Percentiles rank a stretch among this genome's conserved stretches.
Conservation (phyloP, 441 rosid genomes). For the Populus hybrid region DNA sequence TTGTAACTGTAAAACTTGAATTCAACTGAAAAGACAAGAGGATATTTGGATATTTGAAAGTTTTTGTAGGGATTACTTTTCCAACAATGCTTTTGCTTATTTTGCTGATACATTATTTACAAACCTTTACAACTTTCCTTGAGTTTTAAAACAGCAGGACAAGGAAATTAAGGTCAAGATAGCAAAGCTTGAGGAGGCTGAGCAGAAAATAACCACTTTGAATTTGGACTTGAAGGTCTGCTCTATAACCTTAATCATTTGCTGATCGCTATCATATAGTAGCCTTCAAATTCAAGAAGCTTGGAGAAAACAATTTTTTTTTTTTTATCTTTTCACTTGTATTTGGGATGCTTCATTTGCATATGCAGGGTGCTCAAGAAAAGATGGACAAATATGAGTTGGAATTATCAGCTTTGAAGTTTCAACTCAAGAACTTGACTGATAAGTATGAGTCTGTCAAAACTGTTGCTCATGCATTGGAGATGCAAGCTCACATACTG, state of each 20-base stretch:
- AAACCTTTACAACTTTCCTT: neutral
- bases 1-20: neutral
- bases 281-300: neutral
- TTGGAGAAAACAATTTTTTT: neutral
- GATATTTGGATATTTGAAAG: neutral
- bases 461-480: conserved; percentile 52
- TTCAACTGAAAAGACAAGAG: neutral
- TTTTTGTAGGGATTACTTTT: neutral
- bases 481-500: conserved; percentile 56
- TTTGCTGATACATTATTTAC: neutral
- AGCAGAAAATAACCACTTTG: conserved; percentile 14
- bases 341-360: conserved; percentile 2
- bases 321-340: neutral
- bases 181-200: neutral
- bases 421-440: conserved; percentile 48
- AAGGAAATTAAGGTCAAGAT: neutral
- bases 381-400: conserved; percentile 51
- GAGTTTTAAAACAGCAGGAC: neutral
- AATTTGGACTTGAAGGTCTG: conserved; percentile 17
- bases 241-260: neutral
- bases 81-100: neutral
- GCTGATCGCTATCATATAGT: neutral
- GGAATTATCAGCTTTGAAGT: conserved; percentile 56
- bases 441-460: conserved; percentile 61
- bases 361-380: conserved; percentile 75